Evolutionary conservation across 495 filamentous ascomycete genomes (phyloP), one percentile per base, ranked within the genome.

Genomic region (Xylaria venustula): DNA sequence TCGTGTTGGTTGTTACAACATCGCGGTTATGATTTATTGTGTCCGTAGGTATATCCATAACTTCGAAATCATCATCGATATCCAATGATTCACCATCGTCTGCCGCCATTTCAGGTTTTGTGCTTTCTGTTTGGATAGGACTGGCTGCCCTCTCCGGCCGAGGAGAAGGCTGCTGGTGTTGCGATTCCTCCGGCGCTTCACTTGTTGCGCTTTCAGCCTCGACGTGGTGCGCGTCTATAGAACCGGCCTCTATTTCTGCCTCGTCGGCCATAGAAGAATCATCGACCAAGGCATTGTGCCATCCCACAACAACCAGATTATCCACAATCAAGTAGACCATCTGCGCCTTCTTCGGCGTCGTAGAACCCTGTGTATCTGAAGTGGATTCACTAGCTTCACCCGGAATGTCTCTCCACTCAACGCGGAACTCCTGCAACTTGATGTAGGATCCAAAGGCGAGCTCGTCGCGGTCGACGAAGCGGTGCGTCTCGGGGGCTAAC

Each of bases 391-490:
- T 14, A 1, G 11, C 1, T 7, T 51, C 23, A n/a, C 49, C 41
- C 14, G 53, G 22, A 2, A 48, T 15, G 7, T 64, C 42, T 37
- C 52, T 64, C 62, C 64, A 64, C 12, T 66, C 64, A 12, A 69
- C 36, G 51, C 62, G 60, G 34, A 75, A 72, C 34, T 59, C 42
- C 51, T 73, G 73, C 28, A 79, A 37, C 59, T 67, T 68, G 7
- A 80, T 73, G 58, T 77, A 78, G 28, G 70, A 73, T 7, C 79
- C 79, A 28, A 75, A 74, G 5, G 60, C 63, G 25, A 80, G 63
- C 34, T 68, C 62, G 26, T 69, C 74, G 19, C 56, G 25, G 25
- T 81, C 77, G 8, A 79, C 58, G 12, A 76, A 66, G 32, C 67
- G 62, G 9, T 78, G 73, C 26, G 74, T 69, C 46, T 72, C 72